These are phyloP conservation scores for Senecio squalidus DNA, from an alignment of 140 eudicot species.

Conservation along the genomic window DNA sequence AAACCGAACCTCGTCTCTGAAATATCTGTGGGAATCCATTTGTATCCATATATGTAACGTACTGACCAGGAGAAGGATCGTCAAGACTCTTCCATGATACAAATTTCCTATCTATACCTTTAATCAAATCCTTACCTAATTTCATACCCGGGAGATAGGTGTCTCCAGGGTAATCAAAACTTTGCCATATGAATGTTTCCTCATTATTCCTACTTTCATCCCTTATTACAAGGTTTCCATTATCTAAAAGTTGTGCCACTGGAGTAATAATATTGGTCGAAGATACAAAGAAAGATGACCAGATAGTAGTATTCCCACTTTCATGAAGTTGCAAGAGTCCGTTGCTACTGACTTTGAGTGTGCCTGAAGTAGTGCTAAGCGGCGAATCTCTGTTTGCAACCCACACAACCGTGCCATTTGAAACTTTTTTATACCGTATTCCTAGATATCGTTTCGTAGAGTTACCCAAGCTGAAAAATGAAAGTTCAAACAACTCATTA, in stretches of 20 bases:
- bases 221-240: conserved; percentile 33
- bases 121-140: conserved; percentile 18
- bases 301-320: conserved; percentile 12
- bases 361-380: conserved; percentile 5
- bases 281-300: conserved; percentile 33
- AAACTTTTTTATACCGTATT: conserved; percentile 33
- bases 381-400: conserved; percentile 34
- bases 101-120: conserved; percentile 11
- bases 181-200: conserved; percentile 25
- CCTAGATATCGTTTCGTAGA: conserved; percentile 29
- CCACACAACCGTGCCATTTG: conserved; percentile 31
- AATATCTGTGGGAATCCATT: conserved; percentile 17
- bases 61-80: conserved; percentile 23
- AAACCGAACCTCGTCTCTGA: conserved; percentile 2
- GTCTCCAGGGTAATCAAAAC: conserved; percentile 35
- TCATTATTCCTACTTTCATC: conserved; percentile 13
- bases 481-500: conserved; percentile 29
- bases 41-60: not conserved
- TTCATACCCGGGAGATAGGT: conserved; percentile 36
- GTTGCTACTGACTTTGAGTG: conserved; percentile 14
- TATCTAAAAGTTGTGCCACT: conserved; percentile 26
- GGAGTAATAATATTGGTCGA: conserved; percentile 8
- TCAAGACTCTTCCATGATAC: conserved; percentile 28
- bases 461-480: conserved; percentile 26
- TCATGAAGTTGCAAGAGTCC: conserved; percentile 16